These are phyloP conservation scores for Aspergillus nanangensis DNA, from an alignment of 495 filamentous ascomycete genomes.

Conservation along the genomic window DNA sequence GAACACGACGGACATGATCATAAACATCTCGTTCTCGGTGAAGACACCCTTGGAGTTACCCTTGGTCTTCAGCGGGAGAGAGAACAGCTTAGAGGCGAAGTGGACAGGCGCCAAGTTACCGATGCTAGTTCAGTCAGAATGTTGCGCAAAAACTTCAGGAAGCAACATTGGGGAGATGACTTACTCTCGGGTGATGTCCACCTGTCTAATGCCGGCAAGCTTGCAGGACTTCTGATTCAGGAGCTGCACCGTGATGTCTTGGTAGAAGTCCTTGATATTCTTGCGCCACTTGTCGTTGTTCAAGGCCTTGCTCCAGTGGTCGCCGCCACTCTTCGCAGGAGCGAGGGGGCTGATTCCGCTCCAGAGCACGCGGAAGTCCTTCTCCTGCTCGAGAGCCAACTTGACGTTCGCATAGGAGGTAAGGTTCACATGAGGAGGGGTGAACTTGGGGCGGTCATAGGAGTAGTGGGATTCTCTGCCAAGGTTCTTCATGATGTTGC, in stretches of 20 bases:
- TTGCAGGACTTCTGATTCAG: conserved; percentile 62
- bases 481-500: conserved; percentile 68
- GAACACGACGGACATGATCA: conserved; percentile 66
- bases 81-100: conserved; percentile 69
- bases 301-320: conserved; percentile 49
- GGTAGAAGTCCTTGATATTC: conserved; percentile 52
- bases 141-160: background rate
- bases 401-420: conserved; percentile 59
- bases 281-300: conserved; percentile 45
- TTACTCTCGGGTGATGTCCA: conserved; percentile 73
- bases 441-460: conserved; percentile 57
- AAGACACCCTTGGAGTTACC: conserved; percentile 66
- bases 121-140: conserved; percentile 34
- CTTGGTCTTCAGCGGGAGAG: conserved; percentile 67
- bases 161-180: conserved; percentile 14
- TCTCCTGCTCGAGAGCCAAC: conserved; percentile 54
- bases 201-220: conserved; percentile 52
- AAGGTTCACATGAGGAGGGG: conserved; percentile 48
- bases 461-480: conserved; percentile 67
- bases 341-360: conserved; percentile 50
- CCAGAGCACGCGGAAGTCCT: conserved; percentile 64
- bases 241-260: conserved; percentile 58
- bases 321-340: conserved; percentile 48
- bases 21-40: conserved; percentile 75
- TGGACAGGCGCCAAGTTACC: conserved; percentile 69